Evolutionary conservation across 1,284 basidiomycete species (phyloP).

Genomic region (Irpex sp.): DNA sequence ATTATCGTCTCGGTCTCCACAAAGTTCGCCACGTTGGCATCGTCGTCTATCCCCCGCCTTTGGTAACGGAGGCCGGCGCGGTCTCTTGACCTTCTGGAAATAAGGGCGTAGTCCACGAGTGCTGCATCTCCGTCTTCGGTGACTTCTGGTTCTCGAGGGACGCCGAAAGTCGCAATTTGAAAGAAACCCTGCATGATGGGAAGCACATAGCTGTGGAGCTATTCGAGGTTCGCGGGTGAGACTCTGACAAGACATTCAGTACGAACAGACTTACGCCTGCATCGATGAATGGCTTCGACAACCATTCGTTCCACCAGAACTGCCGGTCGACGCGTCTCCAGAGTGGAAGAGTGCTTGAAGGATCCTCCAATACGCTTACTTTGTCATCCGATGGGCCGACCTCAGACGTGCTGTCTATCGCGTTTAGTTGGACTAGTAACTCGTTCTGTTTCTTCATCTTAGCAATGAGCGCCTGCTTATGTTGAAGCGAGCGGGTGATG

Average conservation of each 20-base stretch:
- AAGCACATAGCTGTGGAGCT: slow-evolving; percentile 80
- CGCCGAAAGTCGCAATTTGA: slow-evolving; percentile 62
- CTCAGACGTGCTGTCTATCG: slow-evolving; percentile 25
- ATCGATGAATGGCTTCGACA: slow-evolving; percentile 72
- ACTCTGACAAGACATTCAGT: neutral
- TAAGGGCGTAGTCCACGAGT: slow-evolving; percentile 61
- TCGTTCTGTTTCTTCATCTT: slow-evolving; percentile 52
- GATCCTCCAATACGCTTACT: slow-evolving; percentile 61
- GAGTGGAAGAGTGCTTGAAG: slow-evolving; percentile 67
- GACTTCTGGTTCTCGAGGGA: slow-evolving; percentile 53
- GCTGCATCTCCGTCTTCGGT: slow-evolving; percentile 41
- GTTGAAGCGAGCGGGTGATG: slow-evolving; percentile 74
- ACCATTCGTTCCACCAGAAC: slow-evolving; percentile 90
- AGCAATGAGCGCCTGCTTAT: slow-evolving; percentile 64
- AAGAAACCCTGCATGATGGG: slow-evolving; percentile 91
- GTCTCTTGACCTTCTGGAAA: slow-evolving; percentile 87
- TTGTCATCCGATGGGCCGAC: slow-evolving; percentile 33
- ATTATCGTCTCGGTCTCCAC: slow-evolving; percentile 93
- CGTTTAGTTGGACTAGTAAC: slow-evolving; percentile 57
- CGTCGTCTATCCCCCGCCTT: slow-evolving; percentile 87
- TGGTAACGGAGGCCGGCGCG: slow-evolving; percentile 96
- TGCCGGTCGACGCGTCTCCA: slow-evolving; percentile 82
- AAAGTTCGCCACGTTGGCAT: slow-evolving; percentile 84
- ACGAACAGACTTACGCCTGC: slow-evolving; percentile 48
- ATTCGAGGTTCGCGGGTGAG: slow-evolving; percentile 3